Percentiles rank a stretch among this genome's conserved stretches.
These are phyloP conservation scores for Termitomyces sp. DNA, from an alignment of 768 basidiomycete species.

Conservation along the genomic window DNA sequence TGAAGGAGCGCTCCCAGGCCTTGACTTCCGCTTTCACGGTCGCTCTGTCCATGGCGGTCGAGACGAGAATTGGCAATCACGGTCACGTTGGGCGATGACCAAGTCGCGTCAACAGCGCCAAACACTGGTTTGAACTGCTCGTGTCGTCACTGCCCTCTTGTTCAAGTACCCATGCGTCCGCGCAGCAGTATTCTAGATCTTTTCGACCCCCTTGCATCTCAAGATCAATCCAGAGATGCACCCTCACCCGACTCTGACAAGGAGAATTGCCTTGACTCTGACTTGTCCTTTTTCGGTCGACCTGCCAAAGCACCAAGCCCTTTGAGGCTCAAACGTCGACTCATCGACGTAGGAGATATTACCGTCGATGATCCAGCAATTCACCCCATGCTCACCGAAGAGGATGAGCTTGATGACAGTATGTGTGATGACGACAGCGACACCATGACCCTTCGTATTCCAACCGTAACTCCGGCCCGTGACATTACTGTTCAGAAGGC, in stretches of 20 bases:
- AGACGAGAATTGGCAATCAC: conserved; percentile 1
- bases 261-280: conserved; percentile 29
- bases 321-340: conserved; percentile 30
- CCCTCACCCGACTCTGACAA: conserved; percentile 37
- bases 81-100: conserved; percentile 11
- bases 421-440: conserved; percentile 29
- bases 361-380: conserved; percentile 33
- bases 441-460: conserved; percentile 31
- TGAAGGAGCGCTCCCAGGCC: conserved; percentile 70
- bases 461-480: conserved; percentile 21
- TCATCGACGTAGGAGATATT: conserved; percentile 46
- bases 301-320: conserved; percentile 20
- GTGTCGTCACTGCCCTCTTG: conserved; percentile 2
- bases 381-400: conserved; percentile 25
- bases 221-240: conserved; percentile 13
- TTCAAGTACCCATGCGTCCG: conserved; percentile 32
- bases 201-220: conserved; percentile 43
- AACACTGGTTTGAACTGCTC: conserved; percentile 22
- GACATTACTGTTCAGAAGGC: background rate
- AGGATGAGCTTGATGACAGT: conserved; percentile 28
- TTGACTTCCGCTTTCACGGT: conserved; percentile 67
- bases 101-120: conserved; percentile 34
- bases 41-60: conserved; percentile 35
- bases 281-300: conserved; percentile 27
- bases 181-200: conserved; percentile 41